Evolutionary conservation across 1,284 basidiomycete species (phyloP).

Genomic region (Gomphus bonarii): DNA sequence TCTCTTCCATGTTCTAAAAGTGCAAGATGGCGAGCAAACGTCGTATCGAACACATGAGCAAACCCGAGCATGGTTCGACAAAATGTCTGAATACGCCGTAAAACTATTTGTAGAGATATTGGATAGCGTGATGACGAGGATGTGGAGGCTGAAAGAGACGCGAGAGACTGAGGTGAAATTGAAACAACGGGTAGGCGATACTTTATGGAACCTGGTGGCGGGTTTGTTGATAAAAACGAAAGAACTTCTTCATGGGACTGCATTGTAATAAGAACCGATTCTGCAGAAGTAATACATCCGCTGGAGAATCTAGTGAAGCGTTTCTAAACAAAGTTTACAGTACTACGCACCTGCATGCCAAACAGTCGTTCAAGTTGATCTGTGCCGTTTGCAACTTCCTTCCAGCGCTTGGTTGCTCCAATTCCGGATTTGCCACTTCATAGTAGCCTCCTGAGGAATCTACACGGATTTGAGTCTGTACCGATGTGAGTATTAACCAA

Average conservation of each 20-base stretch:
- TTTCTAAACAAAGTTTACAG: background rate
- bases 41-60: conserved; percentile 82
- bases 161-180: conserved; percentile 87
- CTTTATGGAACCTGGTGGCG: conserved; percentile 25
- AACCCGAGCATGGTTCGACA: conserved; percentile 54
- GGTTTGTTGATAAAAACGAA: conserved; percentile 56
- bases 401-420: conserved; percentile 15
- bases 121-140: conserved; percentile 34
- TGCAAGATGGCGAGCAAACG: conserved; percentile 85
- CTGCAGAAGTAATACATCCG: conserved; percentile 96
- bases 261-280: conserved; percentile 94
- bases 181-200: conserved; percentile 69
- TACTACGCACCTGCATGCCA: conserved; percentile 69
- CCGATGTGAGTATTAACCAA: background rate
- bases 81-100: conserved; percentile 62
- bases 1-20: conserved; percentile 78
- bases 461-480: conserved; percentile 81
- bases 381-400: conserved; percentile 84
- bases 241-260: conserved; percentile 93
- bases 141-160: conserved; percentile 75
- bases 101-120: conserved; percentile 49
- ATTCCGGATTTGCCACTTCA: conserved; percentile 30
- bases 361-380: conserved; percentile 92
- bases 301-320: conserved; percentile 29
- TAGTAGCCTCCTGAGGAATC: conserved; percentile 75